Evolutionary conservation across 108 stramenopile genomes (phyloP), one percentile per base, ranked within the genome.

Genomic region (Pseudonitzschia delicatissima): DNA sequence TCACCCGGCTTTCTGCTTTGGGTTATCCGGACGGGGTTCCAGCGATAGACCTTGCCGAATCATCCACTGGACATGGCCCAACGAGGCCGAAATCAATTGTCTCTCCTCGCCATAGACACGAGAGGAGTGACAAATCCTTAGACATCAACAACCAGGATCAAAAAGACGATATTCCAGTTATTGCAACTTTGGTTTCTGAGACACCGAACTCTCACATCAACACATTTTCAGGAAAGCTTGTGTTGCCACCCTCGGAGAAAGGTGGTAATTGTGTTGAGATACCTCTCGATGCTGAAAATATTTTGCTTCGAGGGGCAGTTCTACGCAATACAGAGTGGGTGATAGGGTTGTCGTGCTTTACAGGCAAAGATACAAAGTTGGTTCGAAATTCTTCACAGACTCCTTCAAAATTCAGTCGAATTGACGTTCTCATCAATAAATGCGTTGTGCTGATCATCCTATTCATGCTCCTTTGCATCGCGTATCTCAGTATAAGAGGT

Each of bases 311-410:
- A 31, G 98, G 98, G 33, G 96, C 94, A 32, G 77, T 91, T 17
- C 76, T 99, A 49, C 80, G 96, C 37, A 99, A 99, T 78, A 98
- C 97, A 3, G 89, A 94, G 68, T 97, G 96, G 96, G 96, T 85
- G 11, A 81, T 97, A 57, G 96, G 96, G 20, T 45, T 97, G 4
- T 94, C 94, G 34, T 94, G 90, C 52, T 97, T 96, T 72, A 97
- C 98, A 9, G 98, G 98, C 26, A 75, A 71, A 12, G 96, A 99
- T 66, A 97, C 96, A 8, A 98, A 98, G 68, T 67, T 99, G 25
- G 87, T 94, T 15, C 82, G 80, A 75, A 98, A 98, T 72, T 90
- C 94, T 15, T 82, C 95, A 28, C 80, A 86, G 11, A 88, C 92
- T 18, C 97, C 96, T 5, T 89, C 92, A 45, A 98, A 98, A 77